A percentile compares a stretch with the other conserved stretches of the same genome.
Evolutionary conservation across 2,329 filamentous ascomycete genomes (phyloP).

Genomic region (Rhynchosporium agropyri): DNA sequence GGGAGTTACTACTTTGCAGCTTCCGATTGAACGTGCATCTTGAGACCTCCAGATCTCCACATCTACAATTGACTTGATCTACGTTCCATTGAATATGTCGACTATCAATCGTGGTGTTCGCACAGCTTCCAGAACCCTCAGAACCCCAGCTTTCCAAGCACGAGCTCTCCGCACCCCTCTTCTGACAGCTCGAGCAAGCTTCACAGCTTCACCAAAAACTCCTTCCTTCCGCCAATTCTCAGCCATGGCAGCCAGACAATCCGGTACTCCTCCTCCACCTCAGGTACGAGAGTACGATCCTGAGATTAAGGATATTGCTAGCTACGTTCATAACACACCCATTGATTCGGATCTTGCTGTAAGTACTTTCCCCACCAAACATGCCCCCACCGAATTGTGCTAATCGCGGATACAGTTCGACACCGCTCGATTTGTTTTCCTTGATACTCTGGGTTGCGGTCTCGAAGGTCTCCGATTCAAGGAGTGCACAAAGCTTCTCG

Average conservation of each 20-base stretch:
- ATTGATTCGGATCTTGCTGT: conserved; percentile 93
- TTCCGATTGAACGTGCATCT: background rate
- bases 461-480: conserved; percentile 94
- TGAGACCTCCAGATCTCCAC: background rate
- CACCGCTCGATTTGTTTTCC: conserved; percentile 93
- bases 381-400: conserved; percentile 19
- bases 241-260: conserved; percentile 44
- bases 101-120: conserved; percentile 41
- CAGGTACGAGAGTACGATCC: conserved; percentile 73
- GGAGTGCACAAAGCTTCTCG: conserved; percentile 93
- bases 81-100: conserved; percentile 37
- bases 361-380: conserved; percentile 47
- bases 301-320: conserved; percentile 93
- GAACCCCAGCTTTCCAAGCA: conserved; percentile 37
- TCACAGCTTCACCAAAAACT: conserved; percentile 31
- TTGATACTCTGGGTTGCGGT: conserved; percentile 96
- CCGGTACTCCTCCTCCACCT: conserved; percentile 52
- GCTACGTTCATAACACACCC: conserved; percentile 89
- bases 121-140: conserved; percentile 38
- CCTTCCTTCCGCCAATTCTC: conserved; percentile 40
- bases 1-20: background rate
- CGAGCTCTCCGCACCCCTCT: conserved; percentile 39
- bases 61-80: background rate
- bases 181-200: conserved; percentile 30
- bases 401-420: conserved; percentile 66